Evolutionary conservation across 768 basidiomycete genomes (phyloP), one percentile per base, ranked within the genome.

Genomic region (Phylloporus rhodoxanthus): DNA sequence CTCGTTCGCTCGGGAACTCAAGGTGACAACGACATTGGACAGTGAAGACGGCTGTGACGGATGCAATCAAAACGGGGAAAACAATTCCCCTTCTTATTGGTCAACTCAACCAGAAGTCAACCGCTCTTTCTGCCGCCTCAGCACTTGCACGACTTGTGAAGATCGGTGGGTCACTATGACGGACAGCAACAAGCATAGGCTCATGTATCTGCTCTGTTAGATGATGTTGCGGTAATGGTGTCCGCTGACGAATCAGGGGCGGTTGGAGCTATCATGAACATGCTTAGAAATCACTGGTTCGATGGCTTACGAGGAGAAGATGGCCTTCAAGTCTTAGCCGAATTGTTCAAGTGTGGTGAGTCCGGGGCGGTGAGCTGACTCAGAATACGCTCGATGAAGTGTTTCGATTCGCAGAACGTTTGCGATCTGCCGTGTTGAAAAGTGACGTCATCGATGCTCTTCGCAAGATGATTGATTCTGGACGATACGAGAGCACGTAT

Each of bases 261-360:
- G 11, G 25, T 42, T 10, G 19, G 0, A 19, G 41, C 40, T 13
- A 56, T 66, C 28, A 6, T 61, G 20, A 26, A 36, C 7, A 66
- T 65, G 64, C 45, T 65, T 26, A 49, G 26, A 40, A 55, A 53
- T 43, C 54, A 62, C 36, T 62, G 64, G 62, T 65, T 66, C n/a
- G 64, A 66, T 17, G 62, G 55, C 9, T 13, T 52, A n/a, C 50
- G 45, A 1, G 62, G 62, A 30, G 64, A 64, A 54, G 64, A 65
- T 23, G 59, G 59, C 19, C 46, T 65, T 1, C 50, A 48, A 21
- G 55, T 56, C n/a, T 36, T 65, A 1, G 48, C 46, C 4, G 39
- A 52, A 25, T 14, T 66, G 5, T 41, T 66, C 5, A 44, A 51
- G 14, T 51, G 60, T 41, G 59, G 64, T 65, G 32, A 51, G 64